Evolutionary conservation across 495 filamentous ascomycete species (phyloP).

Genomic region (Neurospora sp.): DNA sequence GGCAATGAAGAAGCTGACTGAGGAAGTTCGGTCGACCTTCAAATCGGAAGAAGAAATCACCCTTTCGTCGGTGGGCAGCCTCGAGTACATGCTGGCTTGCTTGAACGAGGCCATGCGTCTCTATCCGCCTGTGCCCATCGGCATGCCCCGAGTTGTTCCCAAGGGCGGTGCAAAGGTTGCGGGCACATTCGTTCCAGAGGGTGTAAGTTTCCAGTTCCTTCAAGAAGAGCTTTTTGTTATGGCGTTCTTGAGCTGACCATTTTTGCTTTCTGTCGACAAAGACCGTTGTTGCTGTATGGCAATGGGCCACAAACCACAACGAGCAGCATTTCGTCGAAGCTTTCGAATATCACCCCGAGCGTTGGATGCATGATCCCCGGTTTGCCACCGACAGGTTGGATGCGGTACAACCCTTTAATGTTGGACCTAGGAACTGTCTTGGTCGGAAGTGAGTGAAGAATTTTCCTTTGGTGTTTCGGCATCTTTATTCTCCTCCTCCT

Average conservation of each 20-base stretch:
- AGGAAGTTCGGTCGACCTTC: constrained; percentile 42
- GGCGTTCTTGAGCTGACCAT: not conserved
- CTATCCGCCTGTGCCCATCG: constrained; percentile 41
- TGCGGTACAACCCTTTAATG: constrained; percentile 40
- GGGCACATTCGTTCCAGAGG: constrained; percentile 32
- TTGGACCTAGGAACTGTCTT: constrained; percentile 47
- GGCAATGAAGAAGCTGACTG: constrained; percentile 26
- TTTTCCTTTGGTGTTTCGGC: not conserved
- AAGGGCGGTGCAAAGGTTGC: constrained; percentile 33
- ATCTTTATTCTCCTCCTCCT: not conserved
- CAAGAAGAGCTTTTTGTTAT: constrained; percentile 2
- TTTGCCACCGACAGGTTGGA: constrained; percentile 36
- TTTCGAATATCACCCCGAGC: constrained; percentile 36
- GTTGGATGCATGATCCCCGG: constrained; percentile 31
- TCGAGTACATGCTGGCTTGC: constrained; percentile 43
- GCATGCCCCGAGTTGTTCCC: constrained; percentile 34
- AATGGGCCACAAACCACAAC: constrained; percentile 36
- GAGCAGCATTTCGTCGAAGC: constrained; percentile 35
- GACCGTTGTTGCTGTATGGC: constrained; percentile 39
- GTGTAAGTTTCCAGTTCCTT: constrained; percentile 14
- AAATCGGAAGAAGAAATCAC: constrained; percentile 37
- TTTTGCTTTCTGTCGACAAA: constrained; percentile 8
- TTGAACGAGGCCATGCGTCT: constrained; percentile 46
- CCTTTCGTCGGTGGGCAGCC: constrained; percentile 24
- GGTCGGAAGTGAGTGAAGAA: constrained; percentile 40